Percentiles rank a stretch among this genome's conserved stretches.
These are phyloP conservation scores for Novymonas esmeraldas DNA, from an alignment of 208 protist genomes.

Conservation along the genomic window DNA sequence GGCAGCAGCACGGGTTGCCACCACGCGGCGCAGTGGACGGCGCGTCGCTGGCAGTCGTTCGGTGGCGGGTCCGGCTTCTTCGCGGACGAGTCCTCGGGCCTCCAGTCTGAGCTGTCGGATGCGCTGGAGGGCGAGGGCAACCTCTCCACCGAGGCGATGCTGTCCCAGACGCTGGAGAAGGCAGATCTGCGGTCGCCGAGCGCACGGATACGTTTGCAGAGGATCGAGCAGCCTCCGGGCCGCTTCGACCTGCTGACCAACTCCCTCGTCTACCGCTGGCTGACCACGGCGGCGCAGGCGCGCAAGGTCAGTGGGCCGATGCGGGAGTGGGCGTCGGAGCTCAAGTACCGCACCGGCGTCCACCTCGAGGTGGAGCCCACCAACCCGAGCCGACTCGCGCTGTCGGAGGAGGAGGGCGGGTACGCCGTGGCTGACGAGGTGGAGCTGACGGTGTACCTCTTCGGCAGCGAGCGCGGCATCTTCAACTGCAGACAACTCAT, in stretches of 20 bases:
- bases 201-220: slow-evolving; percentile 56
- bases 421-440: slow-evolving; percentile 87
- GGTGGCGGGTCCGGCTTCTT: slow-evolving; percentile 1
- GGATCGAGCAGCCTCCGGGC: slow-evolving; percentile 68
- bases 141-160: slow-evolving; percentile 24
- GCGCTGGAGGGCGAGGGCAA: slow-evolving; percentile 56
- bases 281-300: slow-evolving; percentile 76
- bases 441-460: slow-evolving; percentile 89
- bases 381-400: slow-evolving; percentile 51
- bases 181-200: slow-evolving; percentile 28
- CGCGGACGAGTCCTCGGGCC: slow-evolving; percentile 47
- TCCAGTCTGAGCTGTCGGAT: slow-evolving; percentile 68
- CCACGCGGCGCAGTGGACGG: not conserved
- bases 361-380: slow-evolving; percentile 88
- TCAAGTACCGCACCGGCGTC: slow-evolving; percentile 91
- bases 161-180: slow-evolving; percentile 30
- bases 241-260: slow-evolving; percentile 90
- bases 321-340: slow-evolving; percentile 89
- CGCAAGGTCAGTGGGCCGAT: slow-evolving; percentile 88
- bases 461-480: slow-evolving; percentile 88
- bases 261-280: slow-evolving; percentile 87
- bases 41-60: slow-evolving; percentile 23
- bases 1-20: not conserved
- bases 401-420: slow-evolving; percentile 34
- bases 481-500: slow-evolving; percentile 90